Conservation (phyloP, 2,329 filamentous ascomycete genomes). For the Rhexocercosporidium sp. region DNA sequence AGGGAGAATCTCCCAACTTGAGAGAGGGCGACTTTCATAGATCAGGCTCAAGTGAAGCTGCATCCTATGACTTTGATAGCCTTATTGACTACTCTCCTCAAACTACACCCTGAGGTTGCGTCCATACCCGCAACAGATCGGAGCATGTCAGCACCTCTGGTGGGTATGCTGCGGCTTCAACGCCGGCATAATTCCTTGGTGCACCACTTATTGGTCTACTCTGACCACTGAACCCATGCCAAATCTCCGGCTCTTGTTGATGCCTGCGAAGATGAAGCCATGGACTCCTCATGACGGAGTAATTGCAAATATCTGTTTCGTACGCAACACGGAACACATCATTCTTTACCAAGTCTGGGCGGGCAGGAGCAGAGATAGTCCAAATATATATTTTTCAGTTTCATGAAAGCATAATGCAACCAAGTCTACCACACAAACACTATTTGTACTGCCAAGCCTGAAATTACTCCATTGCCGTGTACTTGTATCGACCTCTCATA, state of each 20-base stretch:
- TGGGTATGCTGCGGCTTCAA: background rate
- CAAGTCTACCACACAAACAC: background rate
- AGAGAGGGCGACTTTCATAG: too few species aligned
- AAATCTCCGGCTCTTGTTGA: background rate
- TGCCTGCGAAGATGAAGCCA: background rate
- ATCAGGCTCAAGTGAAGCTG: too few species aligned
- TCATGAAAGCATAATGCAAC: background rate
- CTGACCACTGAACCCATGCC: background rate
- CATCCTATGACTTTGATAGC: too few species aligned
- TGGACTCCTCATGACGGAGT: too few species aligned
- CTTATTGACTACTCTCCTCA: too few species aligned
- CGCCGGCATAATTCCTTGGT: background rate
- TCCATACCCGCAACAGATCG: background rate
- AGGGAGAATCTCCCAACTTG: background rate
- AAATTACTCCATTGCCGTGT: background rate
- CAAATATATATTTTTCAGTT: background rate
- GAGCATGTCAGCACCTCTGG: background rate
- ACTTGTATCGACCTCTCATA: too few species aligned
- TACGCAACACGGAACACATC: too few species aligned
- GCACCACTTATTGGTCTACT: background rate
- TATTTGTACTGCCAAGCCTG: background rate
- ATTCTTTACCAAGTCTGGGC: background rate
- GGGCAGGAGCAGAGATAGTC: background rate
- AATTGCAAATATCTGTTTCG: too few species aligned
- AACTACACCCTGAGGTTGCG: background rate